Evolutionary conservation across 2,329 filamentous ascomycete species (phyloP).

Genomic region (Arthrobotrys sphaeroides): DNA sequence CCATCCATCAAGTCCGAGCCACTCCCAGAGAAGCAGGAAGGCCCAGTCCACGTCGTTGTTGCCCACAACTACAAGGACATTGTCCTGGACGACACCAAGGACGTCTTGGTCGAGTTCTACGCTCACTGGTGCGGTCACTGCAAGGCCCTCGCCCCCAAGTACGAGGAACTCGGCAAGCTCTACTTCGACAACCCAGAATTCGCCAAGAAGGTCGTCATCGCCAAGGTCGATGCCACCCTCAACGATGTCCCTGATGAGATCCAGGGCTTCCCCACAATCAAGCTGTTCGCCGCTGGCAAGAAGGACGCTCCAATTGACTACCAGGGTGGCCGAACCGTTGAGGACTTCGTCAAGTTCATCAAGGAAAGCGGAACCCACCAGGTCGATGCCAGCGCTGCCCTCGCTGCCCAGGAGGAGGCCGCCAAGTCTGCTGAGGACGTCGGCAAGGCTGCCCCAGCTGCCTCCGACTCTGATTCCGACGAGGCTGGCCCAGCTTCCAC

Average conservation of each 20-base stretch:
- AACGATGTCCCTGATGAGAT: constrained; percentile 99
- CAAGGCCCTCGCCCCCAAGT: constrained; percentile 94
- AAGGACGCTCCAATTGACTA: constrained; percentile 89
- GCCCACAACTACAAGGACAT: constrained; percentile 93
- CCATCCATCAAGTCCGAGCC: constrained; percentile 99
- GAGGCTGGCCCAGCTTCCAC: constrained; percentile 61
- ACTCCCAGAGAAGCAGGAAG: constrained; percentile 91
- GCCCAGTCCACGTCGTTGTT: constrained; percentile 85
- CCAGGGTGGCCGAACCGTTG: constrained; percentile 83
- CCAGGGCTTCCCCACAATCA: constrained; percentile 98
- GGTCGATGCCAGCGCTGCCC: constrained; percentile 67
- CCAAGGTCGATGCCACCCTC: constrained; percentile 93
- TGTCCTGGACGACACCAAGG: constrained; percentile 92
- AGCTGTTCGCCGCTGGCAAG: constrained; percentile 89
- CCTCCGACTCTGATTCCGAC: constrained; percentile 59
- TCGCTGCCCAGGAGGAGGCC: constrained; percentile 65
- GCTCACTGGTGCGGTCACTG: constrained; percentile 99
- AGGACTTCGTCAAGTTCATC: constrained; percentile 91
- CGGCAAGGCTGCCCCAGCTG: constrained; percentile 61
- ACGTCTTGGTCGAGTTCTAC: constrained; percentile 98
- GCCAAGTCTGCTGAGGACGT: constrained; percentile 67
- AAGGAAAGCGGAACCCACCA: constrained; percentile 94
- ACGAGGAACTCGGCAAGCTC: constrained; percentile 82
- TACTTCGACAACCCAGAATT: constrained; percentile 78
- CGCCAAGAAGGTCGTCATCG: constrained; percentile 81